Conservation (phyloP, 108 stramenopile genomes). For the Nitzschia putrida region DNA sequence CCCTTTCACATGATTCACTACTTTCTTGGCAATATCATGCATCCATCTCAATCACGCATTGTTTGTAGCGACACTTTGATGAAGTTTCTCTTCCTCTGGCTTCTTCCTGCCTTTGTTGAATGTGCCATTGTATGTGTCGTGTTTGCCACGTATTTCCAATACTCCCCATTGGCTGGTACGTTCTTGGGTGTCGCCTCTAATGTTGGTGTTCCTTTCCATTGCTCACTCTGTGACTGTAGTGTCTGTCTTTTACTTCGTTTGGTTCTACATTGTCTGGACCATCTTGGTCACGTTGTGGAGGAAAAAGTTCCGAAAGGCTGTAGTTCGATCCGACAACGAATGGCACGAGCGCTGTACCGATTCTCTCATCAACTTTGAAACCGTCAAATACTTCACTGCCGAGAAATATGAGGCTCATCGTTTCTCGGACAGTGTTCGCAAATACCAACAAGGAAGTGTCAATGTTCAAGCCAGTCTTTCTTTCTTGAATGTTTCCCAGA, state of each 20-base stretch:
- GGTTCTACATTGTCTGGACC: conserved; percentile 87
- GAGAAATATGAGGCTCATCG: conserved; percentile 87
- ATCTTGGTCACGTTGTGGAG: conserved; percentile 93
- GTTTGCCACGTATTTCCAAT: conserved; percentile 88
- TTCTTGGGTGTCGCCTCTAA: background rate
- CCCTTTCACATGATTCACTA: conserved; percentile 20
- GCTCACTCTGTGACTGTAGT: conserved; percentile 10
- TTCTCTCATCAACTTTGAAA: conserved; percentile 93
- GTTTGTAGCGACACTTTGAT: conserved; percentile 53
- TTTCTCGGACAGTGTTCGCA: conserved; percentile 69
- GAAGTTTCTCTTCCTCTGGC: conserved; percentile 93
- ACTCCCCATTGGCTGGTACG: conserved; percentile 59
- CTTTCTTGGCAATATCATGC: no score
- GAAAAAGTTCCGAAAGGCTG: conserved; percentile 91
- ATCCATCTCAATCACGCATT: background rate
- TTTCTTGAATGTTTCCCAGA: conserved; percentile 90
- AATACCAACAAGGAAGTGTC: conserved; percentile 79
- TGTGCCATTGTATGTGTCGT: conserved; percentile 87
- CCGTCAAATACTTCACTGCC: conserved; percentile 96
- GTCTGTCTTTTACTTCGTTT: conserved; percentile 88
- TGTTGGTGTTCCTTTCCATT: background rate
- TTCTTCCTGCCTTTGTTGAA: conserved; percentile 89
- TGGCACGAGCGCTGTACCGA: conserved; percentile 93
- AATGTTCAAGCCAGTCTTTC: conserved; percentile 84
- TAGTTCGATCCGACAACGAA: conserved; percentile 89